Base-by-base conservation (phyloP, 2,329 filamentous ascomycete species). In the Arthrobotrys pseudoclavata region DNA sequence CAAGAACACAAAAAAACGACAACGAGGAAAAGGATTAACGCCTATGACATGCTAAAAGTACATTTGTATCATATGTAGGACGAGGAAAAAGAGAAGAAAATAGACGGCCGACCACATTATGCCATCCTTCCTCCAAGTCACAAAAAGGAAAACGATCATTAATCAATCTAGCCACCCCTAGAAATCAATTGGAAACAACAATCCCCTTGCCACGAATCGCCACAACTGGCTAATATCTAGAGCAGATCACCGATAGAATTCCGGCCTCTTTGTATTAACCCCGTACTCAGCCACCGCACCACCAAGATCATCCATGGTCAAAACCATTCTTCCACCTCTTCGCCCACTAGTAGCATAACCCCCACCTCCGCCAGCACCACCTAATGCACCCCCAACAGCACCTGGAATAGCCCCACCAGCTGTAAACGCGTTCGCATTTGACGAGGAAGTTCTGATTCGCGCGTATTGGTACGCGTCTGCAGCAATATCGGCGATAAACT, bases 241-340 rank as follows among this genome's bases (percentile, higher is more conserved):
- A 15, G 45, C 6, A 66, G 10, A 48, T 69, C 86, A 97, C 82
- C 94, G 88, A 84, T 99, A 99, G 83, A 98, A 99, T 85, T 99
- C 96, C 82, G 95, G 94, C 80, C 96, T 88, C 89, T 97, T 98
- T 66, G 98, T 92, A 83, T 97, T 99, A 64, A 99, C 94, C 0
- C 96, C 96, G 83, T 98, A 99, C 86, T 99, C 96, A 34, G 92
- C 92, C 31, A 98, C 95, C 0, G 96, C 96, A 94, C 98, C 98
- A 15, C 96, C 96, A 81, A 99, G 84, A 84, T 99, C 96, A 85
- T 99, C 96, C 96, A 99, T 98, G 0, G 96, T 98, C 79, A 99
- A 87, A 69, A 99, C 95, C 18, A 96, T 97, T 79, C 94, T 88
- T 79, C 96, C 97, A 85, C 93, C 92, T 29, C 94, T 94, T 82